Percentiles rank a stretch among this genome's conserved stretches.
phyloP scores from a whole-genome alignment of 176 grass and related monocot species.

The Guadua angustifolia region DNA sequence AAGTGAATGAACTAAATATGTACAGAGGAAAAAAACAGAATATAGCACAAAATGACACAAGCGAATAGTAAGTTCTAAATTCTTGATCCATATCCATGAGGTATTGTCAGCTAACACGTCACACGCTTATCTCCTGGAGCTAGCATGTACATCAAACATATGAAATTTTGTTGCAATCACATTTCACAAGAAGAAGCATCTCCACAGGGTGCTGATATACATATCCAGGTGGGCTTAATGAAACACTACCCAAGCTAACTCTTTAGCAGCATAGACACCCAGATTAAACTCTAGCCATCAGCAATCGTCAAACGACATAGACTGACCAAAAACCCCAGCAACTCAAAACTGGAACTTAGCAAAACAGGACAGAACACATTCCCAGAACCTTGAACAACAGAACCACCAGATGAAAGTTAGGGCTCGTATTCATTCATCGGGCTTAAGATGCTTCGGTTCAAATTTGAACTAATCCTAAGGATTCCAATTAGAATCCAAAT shows the following conservation, averaged over 20 bases:
- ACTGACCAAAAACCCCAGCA: too few species aligned
- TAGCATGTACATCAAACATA: constrained; percentile 5
- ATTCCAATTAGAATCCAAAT: neutral
- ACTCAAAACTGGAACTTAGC: too few species aligned
- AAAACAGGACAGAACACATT: too few species aligned
- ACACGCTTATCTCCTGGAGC: constrained; percentile 20
- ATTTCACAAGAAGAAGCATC: neutral
- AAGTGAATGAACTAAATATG: too few species aligned
- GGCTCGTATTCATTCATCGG: neutral
- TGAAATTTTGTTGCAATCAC: neutral
- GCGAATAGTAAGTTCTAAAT: neutral
- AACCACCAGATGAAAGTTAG: too few species aligned
- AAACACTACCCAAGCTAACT: too few species aligned
- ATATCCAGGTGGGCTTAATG: neutral
- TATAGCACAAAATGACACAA: too few species aligned
- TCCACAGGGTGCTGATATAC: neutral
- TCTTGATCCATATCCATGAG: constrained; percentile 23
- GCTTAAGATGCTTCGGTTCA: neutral
- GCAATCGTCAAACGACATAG: too few species aligned
- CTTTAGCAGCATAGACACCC: too few species aligned
- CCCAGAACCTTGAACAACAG: too few species aligned
- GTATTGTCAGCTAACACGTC: constrained; percentile 34
- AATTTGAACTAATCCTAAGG: neutral
- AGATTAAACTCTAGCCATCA: too few species aligned
- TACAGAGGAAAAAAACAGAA: too few species aligned